Evolutionary conservation across 2,329 filamentous ascomycete genomes (phyloP).

Genomic region (Colletotrichum sp.): DNA sequence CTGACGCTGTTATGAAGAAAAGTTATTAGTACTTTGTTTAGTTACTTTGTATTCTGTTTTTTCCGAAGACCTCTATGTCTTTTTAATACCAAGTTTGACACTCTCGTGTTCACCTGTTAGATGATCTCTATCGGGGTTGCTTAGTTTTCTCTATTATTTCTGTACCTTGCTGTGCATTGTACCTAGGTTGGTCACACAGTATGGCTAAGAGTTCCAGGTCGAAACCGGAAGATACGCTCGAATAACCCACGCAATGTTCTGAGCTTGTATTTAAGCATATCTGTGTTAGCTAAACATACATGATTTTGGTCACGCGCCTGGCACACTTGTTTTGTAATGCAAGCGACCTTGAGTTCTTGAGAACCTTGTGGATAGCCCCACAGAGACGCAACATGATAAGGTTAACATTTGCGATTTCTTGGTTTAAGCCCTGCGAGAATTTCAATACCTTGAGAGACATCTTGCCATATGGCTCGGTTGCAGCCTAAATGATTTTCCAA

Average conservation of each 20-base stretch:
- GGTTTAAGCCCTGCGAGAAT: background rate
- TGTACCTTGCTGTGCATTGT: too few relatives aligned
- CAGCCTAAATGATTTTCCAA: background rate
- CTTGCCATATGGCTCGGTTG: background rate
- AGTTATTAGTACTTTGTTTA: too few relatives aligned
- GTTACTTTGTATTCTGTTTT: too few relatives aligned
- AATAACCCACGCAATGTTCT: background rate
- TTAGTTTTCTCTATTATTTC: too few relatives aligned
- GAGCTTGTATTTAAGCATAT: background rate
- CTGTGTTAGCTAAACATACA: background rate
- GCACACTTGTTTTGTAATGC: background rate
- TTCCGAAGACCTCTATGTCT: too few relatives aligned
- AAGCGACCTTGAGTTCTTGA: background rate
- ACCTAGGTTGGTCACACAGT: background rate
- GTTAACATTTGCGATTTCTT: rapidly evolving
- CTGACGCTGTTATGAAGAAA: too few relatives aligned
- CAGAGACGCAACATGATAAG: background rate
- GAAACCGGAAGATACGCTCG: background rate
- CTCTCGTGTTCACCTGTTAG: too few relatives aligned
- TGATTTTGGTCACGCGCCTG: rapidly evolving
- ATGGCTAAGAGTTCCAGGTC: rapidly evolving
- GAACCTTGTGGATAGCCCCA: background rate
- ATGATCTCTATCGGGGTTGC: rapidly evolving
- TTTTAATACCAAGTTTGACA: too few relatives aligned
- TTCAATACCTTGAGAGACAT: background rate